A percentile compares a stretch with the other conserved stretches of the same genome.
phyloP scores from a whole-genome alignment of 1,284 basidiomycete species.

The Melampsora americana region DNA sequence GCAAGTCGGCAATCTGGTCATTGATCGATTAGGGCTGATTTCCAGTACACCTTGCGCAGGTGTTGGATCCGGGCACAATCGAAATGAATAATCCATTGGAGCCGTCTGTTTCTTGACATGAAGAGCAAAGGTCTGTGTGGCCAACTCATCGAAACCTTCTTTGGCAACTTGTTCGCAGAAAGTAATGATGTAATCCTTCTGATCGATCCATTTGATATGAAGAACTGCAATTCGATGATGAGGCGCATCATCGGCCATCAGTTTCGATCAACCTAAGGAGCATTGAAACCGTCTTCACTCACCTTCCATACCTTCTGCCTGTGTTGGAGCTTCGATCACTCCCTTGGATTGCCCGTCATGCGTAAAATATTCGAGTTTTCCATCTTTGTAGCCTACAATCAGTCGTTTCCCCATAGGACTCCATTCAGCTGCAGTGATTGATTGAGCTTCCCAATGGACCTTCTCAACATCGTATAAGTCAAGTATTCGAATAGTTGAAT shows the following conservation, averaged over 20 bases:
- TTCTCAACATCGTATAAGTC: constrained; percentile 35
- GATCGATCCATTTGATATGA: constrained; percentile 41
- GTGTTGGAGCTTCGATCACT: constrained; percentile 18
- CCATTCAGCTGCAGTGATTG: constrained; percentile 37
- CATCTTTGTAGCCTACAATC: constrained; percentile 26
- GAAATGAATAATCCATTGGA: background rate
- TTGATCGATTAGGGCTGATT: constrained; percentile 9
- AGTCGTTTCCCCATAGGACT: constrained; percentile 44
- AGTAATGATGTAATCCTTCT: constrained; percentile 37
- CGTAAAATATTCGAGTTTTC: constrained; percentile 34
- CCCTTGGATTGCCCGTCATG: constrained; percentile 40
- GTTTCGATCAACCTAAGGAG: background rate
- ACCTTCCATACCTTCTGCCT: constrained; percentile 27
- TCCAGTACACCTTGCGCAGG: constrained; percentile 11
- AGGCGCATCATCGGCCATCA: background rate
- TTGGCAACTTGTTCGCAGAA: background rate
- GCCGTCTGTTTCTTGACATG: constrained; percentile 21
- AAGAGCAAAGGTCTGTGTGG: constrained; percentile 23
- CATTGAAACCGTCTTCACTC: constrained; percentile 8
- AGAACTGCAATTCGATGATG: constrained; percentile 1
- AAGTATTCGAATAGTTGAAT: constrained; percentile 21
- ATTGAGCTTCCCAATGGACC: constrained; percentile 22
- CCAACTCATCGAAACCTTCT: constrained; percentile 12
- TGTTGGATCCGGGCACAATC: constrained; percentile 13
- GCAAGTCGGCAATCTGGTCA: background rate